Base-by-base conservation (phyloP, 2,329 filamentous ascomycete genomes). In the Claviceps pazoutovae region DNA sequence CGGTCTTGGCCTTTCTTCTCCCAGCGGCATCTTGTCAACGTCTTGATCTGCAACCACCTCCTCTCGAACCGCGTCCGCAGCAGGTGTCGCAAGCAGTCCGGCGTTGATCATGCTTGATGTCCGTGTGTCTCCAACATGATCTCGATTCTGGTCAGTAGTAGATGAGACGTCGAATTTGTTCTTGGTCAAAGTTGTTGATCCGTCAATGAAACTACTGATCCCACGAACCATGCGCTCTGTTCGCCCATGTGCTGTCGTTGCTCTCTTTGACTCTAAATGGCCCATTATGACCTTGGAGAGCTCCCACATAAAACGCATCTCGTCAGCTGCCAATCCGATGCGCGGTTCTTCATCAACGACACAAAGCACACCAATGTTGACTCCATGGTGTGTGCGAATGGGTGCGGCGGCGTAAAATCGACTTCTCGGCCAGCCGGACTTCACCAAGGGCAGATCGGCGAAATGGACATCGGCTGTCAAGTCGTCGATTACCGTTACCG, bases 391-490 rank as follows among this genome's bases (percentile, higher is more conserved):
- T 0, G 61, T 62, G 0, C 63, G 60, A n/a, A 68, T 67, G 5
- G 66, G 66, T 0, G 67, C 64, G 4, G 60, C 65, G 0, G 64
- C 62, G 44, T 67, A 68, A 52, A 68, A 68, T 0, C 60, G 59
- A 30, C 26, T 38, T 13, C 56, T 54, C 1, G 55, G 50, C 0
- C 60, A 56, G 17, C 56, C 53, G 2, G 48, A 48, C 4, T 51
- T 49, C 9, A 60, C 55, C 14, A 57, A 59, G 1, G 55, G 49
- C 16, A 57, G 55, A 19, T 54, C 34, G 16, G 53, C 52, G 50
- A 64, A 67, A 4, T 61, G 60, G 8, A 55, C 23, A 43, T 69
- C 64, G 1, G 42, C 39, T 3, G 54, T 50, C 19, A 49, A 8
- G 46, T 52, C 41, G 13, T 49, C 23, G 23, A 49, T 21, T 9